Conservation (phyloP, 2,329 filamentous ascomycete species). For the Exophiala sp. region DNA sequence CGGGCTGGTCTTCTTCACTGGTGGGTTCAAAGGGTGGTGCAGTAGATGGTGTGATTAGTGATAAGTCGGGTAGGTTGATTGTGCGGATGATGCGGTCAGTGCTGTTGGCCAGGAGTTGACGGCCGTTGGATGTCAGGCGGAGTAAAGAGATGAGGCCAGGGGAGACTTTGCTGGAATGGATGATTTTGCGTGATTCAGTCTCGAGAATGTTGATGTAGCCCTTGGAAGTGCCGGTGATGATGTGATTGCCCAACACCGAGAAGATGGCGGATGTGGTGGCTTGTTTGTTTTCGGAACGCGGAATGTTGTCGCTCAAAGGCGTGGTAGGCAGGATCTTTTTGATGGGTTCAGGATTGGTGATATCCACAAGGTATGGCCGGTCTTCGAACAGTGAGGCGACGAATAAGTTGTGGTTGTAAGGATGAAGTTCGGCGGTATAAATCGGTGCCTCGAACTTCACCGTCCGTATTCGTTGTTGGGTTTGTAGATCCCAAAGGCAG, state of each 20-base stretch:
- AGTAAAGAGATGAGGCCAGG: conserved; percentile 84
- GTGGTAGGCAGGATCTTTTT: conserved; percentile 78
- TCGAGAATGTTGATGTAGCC: conserved; percentile 96
- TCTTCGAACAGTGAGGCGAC: conserved; percentile 93
- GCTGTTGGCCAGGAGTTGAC: conserved; percentile 85
- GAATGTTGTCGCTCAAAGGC: conserved; percentile 66
- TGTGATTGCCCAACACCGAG: conserved; percentile 78
- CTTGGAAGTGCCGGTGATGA: conserved; percentile 89
- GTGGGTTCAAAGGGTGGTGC: conserved; percentile 12
- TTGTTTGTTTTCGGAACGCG: conserved; percentile 79
- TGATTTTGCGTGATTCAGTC: conserved; percentile 71
- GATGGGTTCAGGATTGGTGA: conserved; percentile 64
- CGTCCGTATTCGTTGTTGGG: conserved; percentile 69
- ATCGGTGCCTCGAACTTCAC: conserved; percentile 90
- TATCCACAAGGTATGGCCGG: conserved; percentile 81
- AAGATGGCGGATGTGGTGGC: conserved; percentile 92
- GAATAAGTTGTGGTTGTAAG: conserved; percentile 79
- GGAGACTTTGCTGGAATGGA: conserved; percentile 86
- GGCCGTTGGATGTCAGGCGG: conserved; percentile 77
- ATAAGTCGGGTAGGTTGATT: conserved; percentile 77
- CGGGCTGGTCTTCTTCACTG: conserved; percentile 57
- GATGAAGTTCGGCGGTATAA: conserved; percentile 94
- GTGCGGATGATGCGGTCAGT: conserved; percentile 94
- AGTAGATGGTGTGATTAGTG: conserved; percentile 31
- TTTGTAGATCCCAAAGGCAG: conserved; percentile 86